Evolutionary conservation across 2,329 filamentous ascomycete species (phyloP), one percentile per base, ranked within the genome.

Genomic region (Colletotrichum navitas): DNA sequence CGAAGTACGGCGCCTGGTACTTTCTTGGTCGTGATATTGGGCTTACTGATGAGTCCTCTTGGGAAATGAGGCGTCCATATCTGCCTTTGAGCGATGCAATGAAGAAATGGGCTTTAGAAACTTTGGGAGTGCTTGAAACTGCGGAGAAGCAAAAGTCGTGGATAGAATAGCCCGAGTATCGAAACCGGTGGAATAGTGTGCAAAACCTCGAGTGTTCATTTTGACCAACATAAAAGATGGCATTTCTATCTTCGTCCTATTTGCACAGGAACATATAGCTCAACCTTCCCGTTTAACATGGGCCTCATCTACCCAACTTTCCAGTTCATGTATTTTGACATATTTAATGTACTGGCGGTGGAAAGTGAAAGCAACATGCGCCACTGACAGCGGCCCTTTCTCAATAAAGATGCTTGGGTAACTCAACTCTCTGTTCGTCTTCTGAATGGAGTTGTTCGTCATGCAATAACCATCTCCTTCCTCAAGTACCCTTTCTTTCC

Each of bases 391-490:
- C 5, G 74, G 55, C 5, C 74, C 78, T 2, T 73, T 69, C 10
- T 83, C 75, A 1, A 78, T 72, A 8, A 74, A 69, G 41, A 85
- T 83, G 71, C 83, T 84, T 0, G 83, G 83, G 63, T 85, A 85
- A 32, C 82, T 84, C 43, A 85, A 56, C 67, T 85, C 83, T 10
- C 83, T 74, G 34, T 85, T 85, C 3, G 80, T 77, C 54, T 82
- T 81, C 0, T 82, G 77, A 12, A 77, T 76, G 0, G 81, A 83
- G 63, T 84, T 83, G 68, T 85, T 85, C 0, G 83, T 85, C 76
- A 84, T 79, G 61, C 84, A 85, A 34, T 81, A 84, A 0, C 84
- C 84, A 72, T 85, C 82, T 0, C 83, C 83, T 3, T 83, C 83
- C 54, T 85, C 82, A 0, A 85, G 71, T 5, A 84, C 77, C 24